Base-by-base conservation (phyloP, 73 alveolate species). In the Paramecium pentaurelia region DNA sequence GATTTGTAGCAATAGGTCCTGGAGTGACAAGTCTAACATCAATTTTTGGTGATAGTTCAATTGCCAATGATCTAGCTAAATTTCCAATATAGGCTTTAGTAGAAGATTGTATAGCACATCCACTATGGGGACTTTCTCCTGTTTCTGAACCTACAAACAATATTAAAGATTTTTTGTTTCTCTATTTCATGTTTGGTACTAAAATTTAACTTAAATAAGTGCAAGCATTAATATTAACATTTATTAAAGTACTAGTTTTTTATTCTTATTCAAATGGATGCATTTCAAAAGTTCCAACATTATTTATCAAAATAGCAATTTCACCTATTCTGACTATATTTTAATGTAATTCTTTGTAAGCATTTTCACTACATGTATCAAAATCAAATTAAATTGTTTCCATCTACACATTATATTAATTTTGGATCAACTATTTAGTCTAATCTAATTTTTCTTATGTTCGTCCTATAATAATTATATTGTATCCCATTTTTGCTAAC, bases 401-500 rank as follows among this genome's bases (percentile, higher is more conserved):
- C 28, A 87, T 45, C 34, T 87, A 86, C 10, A 37, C 64, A 12
- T 64, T 64, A 25, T 14, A 73, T 36, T 38, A 44, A n/a, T 4
- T 0, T 18, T 54, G 14, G 14, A 87, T 40, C 37, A 18, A 28
- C 59, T 64, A 27, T 20, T 42, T 58, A 8, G 89, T 47, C 5
- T 51, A 28, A 22, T 86, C 71, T 40, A 94, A 77, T 59, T 94
- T 94, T 10, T 94, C 92, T 37, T n/a, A 7, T 45, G 86, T 93
- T 60, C 97, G 40, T 8, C 95, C 86, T n/a, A 94, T 36, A 18
- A 94, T 58, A 6, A 94, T 93, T 36, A 94, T 27, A 58, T 93
- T 93, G 68, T 93, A 94, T 51, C 96, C 96, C 94, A 83, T 75
- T 25, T 86, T 80, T 7, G 96, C 97, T 36, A 93, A 73, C 42